Percentiles rank a stretch among this genome's conserved stretches.
phyloP scores from a whole-genome alignment of 148 eudicot species.

The Silene conica region DNA sequence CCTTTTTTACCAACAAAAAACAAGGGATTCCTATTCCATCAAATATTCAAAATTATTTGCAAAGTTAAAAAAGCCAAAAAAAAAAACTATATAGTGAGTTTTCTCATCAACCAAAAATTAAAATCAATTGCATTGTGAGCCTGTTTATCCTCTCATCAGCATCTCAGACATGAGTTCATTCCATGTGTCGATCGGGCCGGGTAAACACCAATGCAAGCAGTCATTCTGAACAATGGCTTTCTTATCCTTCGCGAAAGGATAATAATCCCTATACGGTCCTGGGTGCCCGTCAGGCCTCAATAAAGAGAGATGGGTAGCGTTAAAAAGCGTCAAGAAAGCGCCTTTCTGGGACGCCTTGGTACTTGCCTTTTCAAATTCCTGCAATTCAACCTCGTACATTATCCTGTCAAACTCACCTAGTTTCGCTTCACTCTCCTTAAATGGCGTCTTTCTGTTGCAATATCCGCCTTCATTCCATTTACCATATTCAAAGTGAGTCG shows the following conservation, averaged over 20 bases:
- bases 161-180: conserved; percentile 61
- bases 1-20: too few species aligned
- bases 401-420: conserved; percentile 33
- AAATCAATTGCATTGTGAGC: neutral
- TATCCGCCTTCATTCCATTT: conserved; percentile 74
- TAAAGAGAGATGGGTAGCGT: conserved; percentile 51
- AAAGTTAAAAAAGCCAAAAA: too few species aligned
- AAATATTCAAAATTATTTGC: neutral
- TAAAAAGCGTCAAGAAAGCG: conserved; percentile 40
- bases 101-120: neutral
- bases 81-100: too few species aligned
- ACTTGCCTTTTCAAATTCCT: conserved; percentile 48
- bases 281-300: conserved; percentile 91
- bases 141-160: conserved; percentile 28
- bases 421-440: conserved; percentile 39
- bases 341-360: conserved; percentile 30
- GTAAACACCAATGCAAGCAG: conserved; percentile 96
- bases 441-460: conserved; percentile 52
- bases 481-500: conserved; percentile 80
- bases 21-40: neutral
- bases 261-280: conserved; percentile 53
- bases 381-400: conserved; percentile 51
- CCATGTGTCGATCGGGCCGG: conserved; percentile 90
- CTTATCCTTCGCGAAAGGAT: conserved; percentile 52
- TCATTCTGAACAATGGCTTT: conserved; percentile 62